Base-by-base conservation (phyloP, 495 filamentous ascomycete species). In the Lepraria neglecta region DNA sequence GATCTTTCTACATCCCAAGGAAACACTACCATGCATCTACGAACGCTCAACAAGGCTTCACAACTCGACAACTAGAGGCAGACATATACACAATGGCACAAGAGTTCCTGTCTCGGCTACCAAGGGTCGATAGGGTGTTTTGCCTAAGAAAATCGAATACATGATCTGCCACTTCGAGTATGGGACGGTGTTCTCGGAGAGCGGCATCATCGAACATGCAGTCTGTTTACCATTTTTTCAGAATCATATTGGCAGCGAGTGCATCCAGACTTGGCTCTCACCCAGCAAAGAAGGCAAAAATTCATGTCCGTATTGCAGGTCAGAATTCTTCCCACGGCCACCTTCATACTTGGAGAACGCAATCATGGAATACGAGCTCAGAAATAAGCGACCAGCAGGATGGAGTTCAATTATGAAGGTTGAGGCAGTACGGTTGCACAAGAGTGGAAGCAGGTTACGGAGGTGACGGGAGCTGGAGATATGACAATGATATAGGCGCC, bases 111-210 rank as follows among this genome's bases (percentile, higher is more conserved):
- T 12, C 10, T 14, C 43, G 21, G 27, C 56, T 58, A 17, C 21
- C 28, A 30, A 58, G 12, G 7, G 17, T 21, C 7, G 7, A 45
- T n/a, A 31, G 27, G 28, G 11, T 6, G 28, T 17, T 10, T 27
- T 58, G 21, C 40, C 40, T 14, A 31, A 30, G 17, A 27, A 40
- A 1, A 19, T 6, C 27, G 43, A 33, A 21, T 38, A 21, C 27
- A 58, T 58, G 56, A 58, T 58, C 28, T 58, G 43, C 43, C 3
- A 5, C 6, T 30, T 11, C 19, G 43, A 35, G 12, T 47, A 58
- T 33, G 56, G 40, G 6, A 58, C 43, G 21, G 17, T 21, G 1
- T 5, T 15, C 4, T 44, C 56, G 2, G 30, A 47, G 5, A 47
- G 31, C 43, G 56, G 56, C 21, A 31, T 21, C 9, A 14, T 47